phyloP scores from a whole-genome alignment of 305 asterid species.

The Withania somnifera region DNA sequence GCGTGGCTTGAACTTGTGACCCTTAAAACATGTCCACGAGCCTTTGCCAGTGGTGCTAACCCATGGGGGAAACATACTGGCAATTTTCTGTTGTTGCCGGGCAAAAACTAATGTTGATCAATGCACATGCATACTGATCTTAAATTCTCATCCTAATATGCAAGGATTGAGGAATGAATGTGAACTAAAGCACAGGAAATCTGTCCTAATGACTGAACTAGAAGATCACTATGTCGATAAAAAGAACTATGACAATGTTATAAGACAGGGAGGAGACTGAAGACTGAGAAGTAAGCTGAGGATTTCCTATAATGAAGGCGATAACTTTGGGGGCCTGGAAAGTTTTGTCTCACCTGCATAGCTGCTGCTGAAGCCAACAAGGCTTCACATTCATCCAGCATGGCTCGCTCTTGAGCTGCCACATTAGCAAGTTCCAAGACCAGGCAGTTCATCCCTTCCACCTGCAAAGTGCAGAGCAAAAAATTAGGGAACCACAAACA shows the following conservation, averaged over 20 bases:
- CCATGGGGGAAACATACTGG: background rate
- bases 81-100: background rate
- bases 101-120: background rate
- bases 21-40: background rate
- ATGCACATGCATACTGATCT: background rate
- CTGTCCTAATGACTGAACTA: background rate
- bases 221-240: background rate
- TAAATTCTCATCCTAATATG: background rate
- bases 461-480: slow-evolving; percentile 23
- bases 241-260: background rate
- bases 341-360: slow-evolving; percentile 47
- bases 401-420: slow-evolving; percentile 67
- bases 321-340: background rate
- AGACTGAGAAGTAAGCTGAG: background rate
- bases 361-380: slow-evolving; percentile 49
- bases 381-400: slow-evolving; percentile 71
- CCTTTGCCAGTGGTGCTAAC: background rate
- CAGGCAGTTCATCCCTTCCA: slow-evolving; percentile 53
- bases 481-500: background rate
- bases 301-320: background rate
- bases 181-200: background rate
- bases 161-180: background rate
- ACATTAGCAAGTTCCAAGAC: slow-evolving; percentile 68
- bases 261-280: background rate
- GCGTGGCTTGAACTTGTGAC: background rate